Evolutionary conservation across 2,329 filamentous ascomycete genomes (phyloP).

Genomic region (Trichoderma atrobrunneum): DNA sequence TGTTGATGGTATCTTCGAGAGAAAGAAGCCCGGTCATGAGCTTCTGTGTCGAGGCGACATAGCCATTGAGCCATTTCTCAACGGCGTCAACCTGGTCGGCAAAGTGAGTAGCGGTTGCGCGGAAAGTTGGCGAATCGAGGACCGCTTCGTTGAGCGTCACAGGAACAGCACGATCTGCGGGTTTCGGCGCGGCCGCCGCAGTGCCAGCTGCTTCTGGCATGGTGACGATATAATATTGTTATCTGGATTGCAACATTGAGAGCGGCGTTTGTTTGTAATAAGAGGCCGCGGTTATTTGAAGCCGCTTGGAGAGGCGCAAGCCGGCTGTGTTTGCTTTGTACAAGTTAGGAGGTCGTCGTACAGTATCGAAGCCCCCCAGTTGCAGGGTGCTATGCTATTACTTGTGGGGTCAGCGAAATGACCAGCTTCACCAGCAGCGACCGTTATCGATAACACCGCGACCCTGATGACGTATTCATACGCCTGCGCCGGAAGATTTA

Average conservation of each 20-base stretch:
- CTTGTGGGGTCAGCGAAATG: constrained; percentile 11
- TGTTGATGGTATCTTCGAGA: constrained; percentile 76
- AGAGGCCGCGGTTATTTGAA: background rate
- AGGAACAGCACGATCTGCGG: constrained; percentile 51
- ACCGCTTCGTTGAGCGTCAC: constrained; percentile 91
- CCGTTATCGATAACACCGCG: constrained; percentile 15
- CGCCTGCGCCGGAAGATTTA: background rate
- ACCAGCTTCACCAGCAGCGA: background rate
- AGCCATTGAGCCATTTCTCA: constrained; percentile 82
- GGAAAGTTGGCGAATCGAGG: constrained; percentile 94
- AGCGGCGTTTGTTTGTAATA: background rate
- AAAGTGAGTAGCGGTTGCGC: constrained; percentile 81
- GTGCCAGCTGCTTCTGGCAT: constrained; percentile 20
- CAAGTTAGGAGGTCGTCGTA: constrained; percentile 6
- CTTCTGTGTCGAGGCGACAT: constrained; percentile 52
- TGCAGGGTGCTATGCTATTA: constrained; percentile 3
- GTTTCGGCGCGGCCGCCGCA: constrained; percentile 22
- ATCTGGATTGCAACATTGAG: constrained; percentile 4
- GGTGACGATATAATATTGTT: background rate
- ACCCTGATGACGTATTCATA: constrained; percentile 9
- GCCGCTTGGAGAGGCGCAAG: background rate
- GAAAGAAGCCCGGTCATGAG: constrained; percentile 62
- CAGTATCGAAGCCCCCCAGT: background rate
- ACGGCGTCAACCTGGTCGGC: constrained; percentile 86
- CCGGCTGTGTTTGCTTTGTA: background rate